A percentile compares a stretch with the other conserved stretches of the same genome.
These are phyloP conservation scores for Citrullus mucosospermus DNA, from an alignment of 306 rosid species.

Conservation along the genomic window DNA sequence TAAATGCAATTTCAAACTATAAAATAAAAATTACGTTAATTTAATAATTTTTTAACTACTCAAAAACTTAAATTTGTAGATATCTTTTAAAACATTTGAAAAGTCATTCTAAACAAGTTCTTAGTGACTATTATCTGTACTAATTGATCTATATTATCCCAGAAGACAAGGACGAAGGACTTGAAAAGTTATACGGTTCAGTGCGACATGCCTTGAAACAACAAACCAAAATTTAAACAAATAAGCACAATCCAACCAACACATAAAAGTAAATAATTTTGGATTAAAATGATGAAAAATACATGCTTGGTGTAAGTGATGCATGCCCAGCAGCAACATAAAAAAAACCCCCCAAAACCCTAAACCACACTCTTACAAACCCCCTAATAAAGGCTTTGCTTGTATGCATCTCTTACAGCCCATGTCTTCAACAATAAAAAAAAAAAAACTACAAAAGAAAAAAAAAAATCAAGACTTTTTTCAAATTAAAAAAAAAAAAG, in stretches of 20 bases:
- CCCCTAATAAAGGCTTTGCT: constrained; percentile 25
- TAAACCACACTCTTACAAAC: constrained; percentile 13
- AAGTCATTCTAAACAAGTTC: no score
- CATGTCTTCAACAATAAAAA: constrained; percentile 28
- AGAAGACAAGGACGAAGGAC: background rate
- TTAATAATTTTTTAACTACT: no score
- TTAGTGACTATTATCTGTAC: background rate
- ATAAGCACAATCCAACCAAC: background rate
- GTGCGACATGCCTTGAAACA: background rate
- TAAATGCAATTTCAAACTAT: no score
- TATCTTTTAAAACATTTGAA: no score
- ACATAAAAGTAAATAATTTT: background rate
- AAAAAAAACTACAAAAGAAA: no score
- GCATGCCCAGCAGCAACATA: constrained; percentile 74
- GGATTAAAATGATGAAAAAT: constrained; percentile 4
- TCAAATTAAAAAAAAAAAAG: background rate
- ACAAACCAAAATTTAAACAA: background rate
- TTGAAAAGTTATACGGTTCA: background rate
- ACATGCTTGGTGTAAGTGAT: constrained; percentile 87
- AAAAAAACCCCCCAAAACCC: constrained; percentile 12
- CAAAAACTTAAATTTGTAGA: no score
- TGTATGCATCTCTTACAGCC: constrained; percentile 99
- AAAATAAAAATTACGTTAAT: no score
- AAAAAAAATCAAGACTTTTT: background rate
- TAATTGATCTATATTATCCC: background rate